Evolutionary conservation across 257 asterid genomes (phyloP).

Genomic region (Thymus mandschuricus): DNA sequence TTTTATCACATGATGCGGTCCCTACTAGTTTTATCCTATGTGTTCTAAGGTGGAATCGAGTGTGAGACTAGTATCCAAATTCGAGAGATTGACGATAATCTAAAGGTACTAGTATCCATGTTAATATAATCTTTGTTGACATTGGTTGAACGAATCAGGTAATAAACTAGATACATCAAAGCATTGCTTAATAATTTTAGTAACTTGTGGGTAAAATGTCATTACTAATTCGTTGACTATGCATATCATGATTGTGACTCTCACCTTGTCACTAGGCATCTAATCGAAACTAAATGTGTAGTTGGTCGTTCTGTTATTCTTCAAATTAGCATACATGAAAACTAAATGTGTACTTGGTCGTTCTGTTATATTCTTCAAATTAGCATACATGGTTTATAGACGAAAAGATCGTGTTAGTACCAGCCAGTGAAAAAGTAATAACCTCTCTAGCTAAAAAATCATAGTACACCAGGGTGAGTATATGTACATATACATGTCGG

Average conservation of each 20-base stretch:
- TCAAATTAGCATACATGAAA: too few species aligned
- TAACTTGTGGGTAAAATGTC: neutral
- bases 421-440: neutral
- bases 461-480: neutral
- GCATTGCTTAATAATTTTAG: neutral
- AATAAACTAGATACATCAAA: slow-evolving; percentile 7
- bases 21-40: too few species aligned
- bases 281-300: slow-evolving; percentile 89
- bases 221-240: too few species aligned
- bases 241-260: too few species aligned
- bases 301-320: slow-evolving; percentile 82
- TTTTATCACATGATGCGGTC: too few species aligned
- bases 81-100: too few species aligned
- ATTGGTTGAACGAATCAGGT: neutral
- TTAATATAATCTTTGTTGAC: too few species aligned
- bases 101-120: too few species aligned
- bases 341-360: too few species aligned
- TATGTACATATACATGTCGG: slow-evolving; percentile 20
- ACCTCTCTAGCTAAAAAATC: neutral
- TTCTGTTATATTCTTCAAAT: too few species aligned
- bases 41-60: too few species aligned
- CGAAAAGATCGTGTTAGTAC: slow-evolving; percentile 19
- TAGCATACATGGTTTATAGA: slow-evolving; percentile 73
- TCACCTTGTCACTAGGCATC: slow-evolving; percentile 95
- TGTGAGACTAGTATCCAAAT: too few species aligned